Evolutionary conservation across 2,329 filamentous ascomycete species (phyloP), one percentile per base, ranked within the genome.

Genomic region (Beauveria australis): DNA sequence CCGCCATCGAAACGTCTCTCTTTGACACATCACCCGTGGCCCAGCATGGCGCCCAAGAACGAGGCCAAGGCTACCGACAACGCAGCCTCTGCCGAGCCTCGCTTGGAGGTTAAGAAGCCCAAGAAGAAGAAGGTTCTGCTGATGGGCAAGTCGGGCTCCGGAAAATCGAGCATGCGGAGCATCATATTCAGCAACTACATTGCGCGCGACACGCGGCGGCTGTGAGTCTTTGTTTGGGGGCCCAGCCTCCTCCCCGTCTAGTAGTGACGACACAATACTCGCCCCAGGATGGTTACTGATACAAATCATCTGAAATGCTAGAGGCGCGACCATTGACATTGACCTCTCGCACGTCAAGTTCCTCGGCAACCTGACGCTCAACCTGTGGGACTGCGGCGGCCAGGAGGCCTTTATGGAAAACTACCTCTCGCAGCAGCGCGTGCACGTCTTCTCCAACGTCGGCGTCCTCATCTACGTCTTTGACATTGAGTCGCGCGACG

Each of bases 101-200:
- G 76, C 63, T 77, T 69, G 66, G 81, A 83, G 71, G 76, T 85
- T 65, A 85, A 83, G 75, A 88, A 87, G 67, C 83, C 84, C 68
- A 90, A 91, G 80, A 92, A 92, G 81, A 91, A 90, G 78, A 92
- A 92, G 81, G 89, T 92, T 56, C 79, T 92, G 54, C 79, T 92
- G 64, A 92, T 92, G 94, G 94, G 94, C 67, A 97, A 97, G 79
- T 96, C 91, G 64, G 94, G 94, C 59, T 96, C 93, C 0, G 94
- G 94, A 60, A 99, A 99, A 77, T 97, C 92, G 47, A 97, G 92
- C 61, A 99, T 99, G 94, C 85, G 94, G 65, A 94, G 89, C 70
- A 97, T 99, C 71, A 97, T 99, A 73, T 99, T 99, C 77, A 96
- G 91, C 79, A 97, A 97, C 76, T 97, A 97, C 73, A 92, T 97